These are phyloP conservation scores for Jatropha multifida DNA, from an alignment of 441 rosid genomes.

Conservation along the genomic window DNA sequence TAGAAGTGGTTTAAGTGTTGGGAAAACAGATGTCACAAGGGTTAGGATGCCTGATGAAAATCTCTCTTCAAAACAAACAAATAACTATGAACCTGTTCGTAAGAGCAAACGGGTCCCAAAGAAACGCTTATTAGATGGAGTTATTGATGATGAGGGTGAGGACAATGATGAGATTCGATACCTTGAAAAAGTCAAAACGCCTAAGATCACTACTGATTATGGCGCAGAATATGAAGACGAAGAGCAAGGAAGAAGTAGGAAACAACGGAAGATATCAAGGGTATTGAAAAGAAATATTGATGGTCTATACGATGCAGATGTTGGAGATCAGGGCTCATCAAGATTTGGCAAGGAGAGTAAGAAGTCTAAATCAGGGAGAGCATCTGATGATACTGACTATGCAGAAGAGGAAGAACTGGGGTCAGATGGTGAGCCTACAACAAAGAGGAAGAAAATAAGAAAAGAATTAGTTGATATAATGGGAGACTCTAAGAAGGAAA, in stretches of 20 bases:
- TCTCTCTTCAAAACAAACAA: slow-evolving; percentile 46
- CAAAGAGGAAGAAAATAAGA: slow-evolving; percentile 48
- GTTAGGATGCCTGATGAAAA: slow-evolving; percentile 32
- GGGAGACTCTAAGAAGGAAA: slow-evolving; percentile 57
- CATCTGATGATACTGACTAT: slow-evolving; percentile 54
- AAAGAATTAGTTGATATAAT: slow-evolving; percentile 59
- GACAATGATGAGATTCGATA: slow-evolving; percentile 79
- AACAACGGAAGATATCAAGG: slow-evolving; percentile 57
- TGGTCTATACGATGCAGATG: slow-evolving; percentile 37
- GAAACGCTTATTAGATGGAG: slow-evolving; percentile 62
- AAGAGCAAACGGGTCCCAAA: slow-evolving; percentile 82
- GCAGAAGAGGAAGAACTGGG: slow-evolving; percentile 53
- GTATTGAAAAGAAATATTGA: slow-evolving; percentile 47
- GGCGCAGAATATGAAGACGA: slow-evolving; percentile 35
- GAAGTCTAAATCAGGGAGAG: slow-evolving; percentile 46
- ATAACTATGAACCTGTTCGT: slow-evolving; percentile 48
- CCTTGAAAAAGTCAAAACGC: slow-evolving; percentile 63
- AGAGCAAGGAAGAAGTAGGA: slow-evolving; percentile 52
- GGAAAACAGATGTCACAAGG: slow-evolving; percentile 35
- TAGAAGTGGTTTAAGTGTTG: slow-evolving; percentile 43
- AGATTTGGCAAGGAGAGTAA: slow-evolving; percentile 46
- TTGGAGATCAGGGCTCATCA: slow-evolving; percentile 42
- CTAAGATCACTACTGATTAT: slow-evolving; percentile 37
- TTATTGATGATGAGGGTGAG: slow-evolving; percentile 53
- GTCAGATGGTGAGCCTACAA: slow-evolving; percentile 51